Evolutionary conservation across 306 rosid genomes (phyloP), one percentile per base, ranked within the genome.

Genomic region (Lotus japonicus): DNA sequence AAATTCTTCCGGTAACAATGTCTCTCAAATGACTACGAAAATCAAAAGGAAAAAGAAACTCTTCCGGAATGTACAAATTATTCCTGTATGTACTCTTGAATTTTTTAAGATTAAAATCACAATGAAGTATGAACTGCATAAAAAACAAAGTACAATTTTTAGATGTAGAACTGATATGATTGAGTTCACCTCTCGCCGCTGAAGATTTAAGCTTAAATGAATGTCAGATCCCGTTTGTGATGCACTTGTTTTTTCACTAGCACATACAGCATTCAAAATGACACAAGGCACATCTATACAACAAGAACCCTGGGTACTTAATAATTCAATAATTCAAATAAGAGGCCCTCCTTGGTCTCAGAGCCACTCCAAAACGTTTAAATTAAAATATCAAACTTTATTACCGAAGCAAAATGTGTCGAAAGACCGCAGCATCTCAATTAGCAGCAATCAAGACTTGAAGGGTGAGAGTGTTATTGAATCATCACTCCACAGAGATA

Each of bases 401-500:
- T 74, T 70, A 54, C 60, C 35, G 15, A 67, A 54, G 60, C 13
- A 71, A 45, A 70, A 76, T 60, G 50, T 6, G 77, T 65, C 12
- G 51, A 66, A 42, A 61, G 73, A 74, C 55, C 78, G 48, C 33
- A 14, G 55, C 60, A 59, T 66, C 71, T 70, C 50, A 62, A 57
- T 75, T 82, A 59, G 55, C 75, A 42, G 53, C 75, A 57, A 76
- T 36, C 44, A 59, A 35, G 77, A 78, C 58, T 58, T 66, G 50
- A 50, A 70, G n/a, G 11, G 55, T 15, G 51, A 33, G 79, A 56
- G 43, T 2, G 56, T 44, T 64, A 17, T 12, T 12, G 71, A 77
- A 45, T 31, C 36, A 45, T 94, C 81, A 88, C 62, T 84, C 95
- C 60, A 58, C 85, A 18, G 84, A 79, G 58, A 94, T 77, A 50